These are phyloP conservation scores for Fusarium phyllophilum DNA, from an alignment of 2,329 filamentous ascomycete genomes.

Conservation along the genomic window DNA sequence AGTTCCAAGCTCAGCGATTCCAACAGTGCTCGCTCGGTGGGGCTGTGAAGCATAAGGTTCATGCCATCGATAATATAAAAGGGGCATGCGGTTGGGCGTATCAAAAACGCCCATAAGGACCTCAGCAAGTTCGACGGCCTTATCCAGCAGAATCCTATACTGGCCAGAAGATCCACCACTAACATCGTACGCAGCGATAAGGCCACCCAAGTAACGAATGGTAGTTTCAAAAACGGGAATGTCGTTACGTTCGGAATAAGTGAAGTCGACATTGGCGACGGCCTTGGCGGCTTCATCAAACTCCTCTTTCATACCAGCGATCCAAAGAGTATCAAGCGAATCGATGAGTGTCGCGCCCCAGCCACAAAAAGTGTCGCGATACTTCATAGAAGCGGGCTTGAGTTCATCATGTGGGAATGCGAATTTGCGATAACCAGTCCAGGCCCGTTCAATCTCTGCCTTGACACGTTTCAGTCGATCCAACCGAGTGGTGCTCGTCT, in stretches of 20 bases:
- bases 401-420: slow-evolving; percentile 92
- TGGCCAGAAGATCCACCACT: slow-evolving; percentile 67
- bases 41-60: slow-evolving; percentile 71
- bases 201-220: slow-evolving; percentile 89
- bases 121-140: slow-evolving; percentile 82
- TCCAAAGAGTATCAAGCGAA: slow-evolving; percentile 84
- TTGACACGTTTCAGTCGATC: slow-evolving; percentile 74
- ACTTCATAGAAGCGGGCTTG: slow-evolving; percentile 73
- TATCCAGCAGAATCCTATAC: slow-evolving; percentile 76
- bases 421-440: slow-evolving; percentile 81
- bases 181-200: slow-evolving; percentile 88
- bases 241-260: slow-evolving; percentile 69
- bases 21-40: slow-evolving; percentile 68
- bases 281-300: slow-evolving; percentile 81
- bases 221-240: slow-evolving; percentile 95
- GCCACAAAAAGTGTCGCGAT: slow-evolving; percentile 85
- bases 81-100: slow-evolving; percentile 93
- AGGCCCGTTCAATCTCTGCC: slow-evolving; percentile 79
- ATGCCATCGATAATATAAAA: slow-evolving; percentile 82
- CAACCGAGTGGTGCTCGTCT: slow-evolving; percentile 69
- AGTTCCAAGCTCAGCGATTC: slow-evolving; percentile 79
- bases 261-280: slow-evolving; percentile 84
- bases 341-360: slow-evolving; percentile 93
- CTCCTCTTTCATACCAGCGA: slow-evolving; percentile 81
- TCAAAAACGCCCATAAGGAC: slow-evolving; percentile 86